These are phyloP conservation scores for Evansstolkia leycettana DNA, from an alignment of 495 filamentous ascomycete genomes.

Conservation along the genomic window DNA sequence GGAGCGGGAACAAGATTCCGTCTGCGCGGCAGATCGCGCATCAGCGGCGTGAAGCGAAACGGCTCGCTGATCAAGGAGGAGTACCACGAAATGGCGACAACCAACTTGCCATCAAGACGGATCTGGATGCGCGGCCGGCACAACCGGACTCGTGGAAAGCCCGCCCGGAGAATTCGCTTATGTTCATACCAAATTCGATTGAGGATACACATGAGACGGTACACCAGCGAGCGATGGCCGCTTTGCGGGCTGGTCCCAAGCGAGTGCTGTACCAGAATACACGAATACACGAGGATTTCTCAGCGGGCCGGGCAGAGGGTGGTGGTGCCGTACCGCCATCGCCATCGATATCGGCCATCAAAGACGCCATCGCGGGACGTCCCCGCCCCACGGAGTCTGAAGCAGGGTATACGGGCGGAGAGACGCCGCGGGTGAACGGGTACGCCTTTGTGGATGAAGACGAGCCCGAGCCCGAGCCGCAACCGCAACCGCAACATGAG, in stretches of 20 bases:
- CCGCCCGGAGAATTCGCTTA: constrained; percentile 67
- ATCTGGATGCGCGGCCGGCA: constrained; percentile 57
- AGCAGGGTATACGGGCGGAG: constrained; percentile 47
- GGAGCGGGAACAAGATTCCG: constrained; percentile 78
- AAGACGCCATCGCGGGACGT: constrained; percentile 74
- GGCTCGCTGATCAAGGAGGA: constrained; percentile 38
- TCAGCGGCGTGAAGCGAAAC: constrained; percentile 51
- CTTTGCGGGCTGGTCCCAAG: constrained; percentile 66
- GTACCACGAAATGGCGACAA: neutral
- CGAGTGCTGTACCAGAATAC: constrained; percentile 77
- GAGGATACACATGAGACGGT: constrained; percentile 56
- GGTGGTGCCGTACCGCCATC: constrained; percentile 44
- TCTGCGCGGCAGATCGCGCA: constrained; percentile 77
- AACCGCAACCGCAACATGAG: constrained; percentile 3
- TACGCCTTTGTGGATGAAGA: constrained; percentile 89
- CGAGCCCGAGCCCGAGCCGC: constrained; percentile 33
- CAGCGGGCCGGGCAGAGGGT: constrained; percentile 18
- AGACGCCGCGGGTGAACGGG: constrained; percentile 83
- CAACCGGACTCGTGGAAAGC: constrained; percentile 67
- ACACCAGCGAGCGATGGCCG: constrained; percentile 50
- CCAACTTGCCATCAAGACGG: constrained; percentile 33
- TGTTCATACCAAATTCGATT: constrained; percentile 65
- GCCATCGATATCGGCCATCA: constrained; percentile 73
- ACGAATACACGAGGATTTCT: constrained; percentile 35
- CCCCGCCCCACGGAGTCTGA: constrained; percentile 54